Evolutionary conservation across 2,329 filamentous ascomycete species (phyloP).

Genomic region (Fusarium humuli): DNA sequence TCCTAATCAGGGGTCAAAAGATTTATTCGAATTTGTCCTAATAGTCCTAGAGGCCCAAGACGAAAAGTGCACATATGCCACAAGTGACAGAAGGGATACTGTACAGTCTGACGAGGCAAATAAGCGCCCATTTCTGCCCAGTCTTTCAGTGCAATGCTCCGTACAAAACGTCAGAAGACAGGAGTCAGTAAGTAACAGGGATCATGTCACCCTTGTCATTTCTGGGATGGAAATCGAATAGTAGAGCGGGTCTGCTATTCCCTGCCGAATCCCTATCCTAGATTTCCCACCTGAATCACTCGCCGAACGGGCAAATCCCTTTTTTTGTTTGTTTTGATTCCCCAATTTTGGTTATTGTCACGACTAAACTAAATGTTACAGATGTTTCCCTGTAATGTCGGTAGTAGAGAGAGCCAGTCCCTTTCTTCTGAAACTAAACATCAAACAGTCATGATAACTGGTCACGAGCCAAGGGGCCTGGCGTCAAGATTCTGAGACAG

Average conservation of each 20-base stretch:
- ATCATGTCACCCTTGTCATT: constrained; percentile 19
- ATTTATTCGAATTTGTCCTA: constrained; percentile 7
- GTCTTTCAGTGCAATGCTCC: not conserved
- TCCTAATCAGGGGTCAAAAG: not conserved
- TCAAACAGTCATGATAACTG: constrained; percentile 10
- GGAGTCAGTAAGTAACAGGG: constrained; percentile 14
- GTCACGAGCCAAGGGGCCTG: constrained; percentile 27
- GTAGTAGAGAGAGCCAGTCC: not conserved
- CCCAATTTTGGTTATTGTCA: constrained; percentile 2
- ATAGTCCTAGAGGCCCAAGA: constrained; percentile 7
- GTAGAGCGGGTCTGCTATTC: constrained; percentile 23
- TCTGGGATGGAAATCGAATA: constrained; percentile 34
- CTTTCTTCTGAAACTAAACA: constrained; percentile 22
- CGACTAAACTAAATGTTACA: constrained; percentile 20
- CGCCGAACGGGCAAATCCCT: constrained; percentile 16
- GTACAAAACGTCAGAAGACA: not conserved
- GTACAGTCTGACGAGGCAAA: constrained; percentile 12
- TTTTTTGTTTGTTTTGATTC: constrained; percentile 14
- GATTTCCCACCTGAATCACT: constrained; percentile 40
- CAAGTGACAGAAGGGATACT: constrained; percentile 7
- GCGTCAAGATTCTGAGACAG: constrained; percentile 28
- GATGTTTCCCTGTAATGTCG: constrained; percentile 16
- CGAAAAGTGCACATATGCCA: not conserved
- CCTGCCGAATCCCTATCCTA: constrained; percentile 19
- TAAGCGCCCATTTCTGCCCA: constrained; percentile 23